phyloP scores from a whole-genome alignment of 2,329 filamentous ascomycete species.

The Sclerotinia borealis region DNA sequence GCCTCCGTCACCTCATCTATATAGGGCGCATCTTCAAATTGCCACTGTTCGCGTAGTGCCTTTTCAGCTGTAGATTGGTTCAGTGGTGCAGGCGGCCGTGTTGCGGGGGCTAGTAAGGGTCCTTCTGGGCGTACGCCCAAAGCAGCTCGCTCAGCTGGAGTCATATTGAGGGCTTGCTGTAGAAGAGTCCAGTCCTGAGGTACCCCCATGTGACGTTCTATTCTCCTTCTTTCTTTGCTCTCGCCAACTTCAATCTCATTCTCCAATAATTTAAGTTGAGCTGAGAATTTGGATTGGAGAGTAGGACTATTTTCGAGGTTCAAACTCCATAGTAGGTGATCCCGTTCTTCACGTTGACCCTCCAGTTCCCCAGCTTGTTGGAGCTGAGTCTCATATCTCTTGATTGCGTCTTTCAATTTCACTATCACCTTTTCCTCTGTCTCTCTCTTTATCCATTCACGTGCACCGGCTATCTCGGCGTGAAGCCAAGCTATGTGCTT shows the following conservation, averaged over 20 bases:
- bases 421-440: neutral
- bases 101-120: neutral
- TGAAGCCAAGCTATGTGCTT: neutral
- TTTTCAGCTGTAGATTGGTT: neutral
- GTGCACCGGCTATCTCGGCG: neutral
- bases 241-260: neutral
- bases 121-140: too few relatives aligned
- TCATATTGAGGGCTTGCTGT: neutral
- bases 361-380: neutral
- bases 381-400: neutral
- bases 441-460: neutral
- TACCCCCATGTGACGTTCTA: neutral
- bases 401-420: neutral
- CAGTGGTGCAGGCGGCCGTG: neutral
- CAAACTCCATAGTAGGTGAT: neutral
- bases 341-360: neutral
- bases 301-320: neutral
- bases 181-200: neutral
- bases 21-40: neutral
- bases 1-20: neutral
- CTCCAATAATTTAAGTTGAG: neutral
- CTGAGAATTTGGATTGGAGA: neutral
- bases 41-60: neutral
- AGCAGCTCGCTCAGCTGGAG: neutral
- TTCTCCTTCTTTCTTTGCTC: neutral